Evolutionary conservation across 345 rosid species (phyloP).

Genomic region (Mercurialis annua): DNA sequence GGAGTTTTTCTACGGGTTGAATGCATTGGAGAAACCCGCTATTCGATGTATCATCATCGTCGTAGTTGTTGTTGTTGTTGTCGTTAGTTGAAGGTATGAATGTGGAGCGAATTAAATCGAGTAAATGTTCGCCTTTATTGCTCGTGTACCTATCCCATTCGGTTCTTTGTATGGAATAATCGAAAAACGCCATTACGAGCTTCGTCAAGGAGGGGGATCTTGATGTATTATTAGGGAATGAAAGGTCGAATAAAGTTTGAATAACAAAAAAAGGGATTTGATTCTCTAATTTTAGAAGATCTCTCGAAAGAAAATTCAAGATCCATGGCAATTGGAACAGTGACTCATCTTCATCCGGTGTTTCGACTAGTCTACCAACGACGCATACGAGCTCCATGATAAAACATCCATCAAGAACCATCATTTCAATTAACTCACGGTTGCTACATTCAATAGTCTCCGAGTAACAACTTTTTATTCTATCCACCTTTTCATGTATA

Average conservation of each 20-base stretch:
- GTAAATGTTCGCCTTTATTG: slow-evolving; percentile 7
- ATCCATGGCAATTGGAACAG: slow-evolving; percentile 1
- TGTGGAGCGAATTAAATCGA: slow-evolving; percentile 11
- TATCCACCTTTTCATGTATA: too few species aligned
- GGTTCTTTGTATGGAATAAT: background rate
- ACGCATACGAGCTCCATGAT: too few species aligned
- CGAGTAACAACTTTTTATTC: too few species aligned
- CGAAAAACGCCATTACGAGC: slow-evolving; percentile 3
- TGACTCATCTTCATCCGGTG: too few species aligned
- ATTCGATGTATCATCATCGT: background rate
- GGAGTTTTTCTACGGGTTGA: slow-evolving; percentile 13
- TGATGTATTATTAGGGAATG: background rate
- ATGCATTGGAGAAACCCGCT: background rate
- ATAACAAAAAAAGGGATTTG: slow-evolving; percentile 24
- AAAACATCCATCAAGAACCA: too few species aligned
- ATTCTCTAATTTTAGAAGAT: slow-evolving; percentile 24
- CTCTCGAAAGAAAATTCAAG: slow-evolving; percentile 15
- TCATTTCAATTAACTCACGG: too few species aligned
- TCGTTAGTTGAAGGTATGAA: background rate
- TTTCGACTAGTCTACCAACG: too few species aligned
- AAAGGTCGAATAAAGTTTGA: slow-evolving; percentile 1
- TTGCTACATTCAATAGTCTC: too few species aligned
- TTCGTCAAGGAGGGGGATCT: background rate
- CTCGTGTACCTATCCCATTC: background rate
- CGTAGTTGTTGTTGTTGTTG: background rate